A percentile compares a stretch with the other conserved stretches of the same genome.
phyloP scores from a whole-genome alignment of 306 rosid species.

The Casuarina cunninghamiana region DNA sequence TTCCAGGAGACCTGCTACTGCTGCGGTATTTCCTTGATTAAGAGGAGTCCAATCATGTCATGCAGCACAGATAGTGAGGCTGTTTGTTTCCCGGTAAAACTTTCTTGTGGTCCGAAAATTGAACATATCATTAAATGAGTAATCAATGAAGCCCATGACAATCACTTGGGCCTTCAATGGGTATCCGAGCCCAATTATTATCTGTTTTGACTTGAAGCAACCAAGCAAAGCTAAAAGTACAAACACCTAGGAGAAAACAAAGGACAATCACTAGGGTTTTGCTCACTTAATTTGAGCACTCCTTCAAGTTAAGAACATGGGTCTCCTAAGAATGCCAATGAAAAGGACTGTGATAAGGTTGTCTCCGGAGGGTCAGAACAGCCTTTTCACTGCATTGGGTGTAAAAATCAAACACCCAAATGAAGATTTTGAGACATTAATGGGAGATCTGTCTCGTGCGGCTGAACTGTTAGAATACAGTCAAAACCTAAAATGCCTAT shows the following conservation, averaged over 20 bases:
- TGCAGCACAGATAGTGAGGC: not conserved
- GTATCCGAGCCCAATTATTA: conserved; percentile 34
- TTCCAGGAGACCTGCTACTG: no score
- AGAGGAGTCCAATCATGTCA: not conserved
- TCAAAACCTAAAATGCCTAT: conserved; percentile 51
- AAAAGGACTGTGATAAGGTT: not conserved
- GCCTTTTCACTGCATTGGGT: not conserved
- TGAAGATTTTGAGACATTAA: conserved; percentile 34
- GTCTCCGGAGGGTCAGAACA: not conserved
- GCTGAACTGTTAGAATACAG: conserved; percentile 49
- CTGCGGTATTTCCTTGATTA: no score
- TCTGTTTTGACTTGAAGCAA: conserved; percentile 21
- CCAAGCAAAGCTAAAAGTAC: conserved; percentile 10
- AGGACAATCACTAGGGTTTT: conserved; percentile 12
- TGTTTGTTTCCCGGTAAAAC: not conserved
- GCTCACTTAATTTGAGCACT: conserved; percentile 1
- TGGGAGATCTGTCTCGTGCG: conserved; percentile 50
- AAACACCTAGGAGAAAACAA: not conserved
- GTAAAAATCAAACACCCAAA: conserved; percentile 22
- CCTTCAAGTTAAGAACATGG: not conserved
- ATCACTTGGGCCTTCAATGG: conserved; percentile 10
- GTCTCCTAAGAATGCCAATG: not conserved
- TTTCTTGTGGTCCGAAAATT: not conserved
- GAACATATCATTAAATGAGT: not conserved
- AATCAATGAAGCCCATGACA: not conserved